Evolutionary conservation across 164 flowering plant species (phyloP).

Genomic region (Malania oleifera): DNA sequence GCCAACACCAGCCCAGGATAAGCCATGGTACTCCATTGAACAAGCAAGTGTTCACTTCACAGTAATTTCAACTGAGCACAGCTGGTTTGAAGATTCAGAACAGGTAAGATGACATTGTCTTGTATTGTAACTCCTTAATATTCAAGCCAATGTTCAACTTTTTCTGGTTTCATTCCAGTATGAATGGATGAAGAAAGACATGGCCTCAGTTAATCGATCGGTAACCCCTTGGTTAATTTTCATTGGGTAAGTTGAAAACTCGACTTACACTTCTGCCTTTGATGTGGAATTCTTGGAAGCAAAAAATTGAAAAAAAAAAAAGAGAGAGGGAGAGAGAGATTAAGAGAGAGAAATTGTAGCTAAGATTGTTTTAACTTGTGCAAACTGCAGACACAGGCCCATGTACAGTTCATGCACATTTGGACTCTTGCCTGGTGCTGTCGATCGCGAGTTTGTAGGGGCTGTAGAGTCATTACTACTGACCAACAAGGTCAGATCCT

Average conservation of each 20-base stretch:
- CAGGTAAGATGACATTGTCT: conserved; percentile 73
- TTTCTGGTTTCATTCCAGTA: conserved; percentile 32
- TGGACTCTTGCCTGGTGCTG: conserved; percentile 18
- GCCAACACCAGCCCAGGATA: conserved; percentile 76
- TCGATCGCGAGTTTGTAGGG: conserved; percentile 35
- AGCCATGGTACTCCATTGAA: conserved; percentile 95
- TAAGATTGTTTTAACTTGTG: too few relatives aligned
- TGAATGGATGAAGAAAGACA: conserved; percentile 69
- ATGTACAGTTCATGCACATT: conserved; percentile 55
- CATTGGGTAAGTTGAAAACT: conserved; percentile 74
- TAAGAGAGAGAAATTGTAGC: too few relatives aligned
- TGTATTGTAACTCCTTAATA: too few relatives aligned
- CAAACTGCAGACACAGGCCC: conserved; percentile 78
- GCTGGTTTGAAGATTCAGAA: conserved; percentile 54
- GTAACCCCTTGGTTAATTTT: conserved; percentile 86
- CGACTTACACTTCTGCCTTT: too few relatives aligned
- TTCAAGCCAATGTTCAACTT: too few relatives aligned
- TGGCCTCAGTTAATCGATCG: conserved; percentile 65
- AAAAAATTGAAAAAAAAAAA: too few relatives aligned
- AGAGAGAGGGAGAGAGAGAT: too few relatives aligned
- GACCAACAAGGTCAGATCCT: conserved; percentile 46
- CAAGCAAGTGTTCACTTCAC: conserved; percentile 81
- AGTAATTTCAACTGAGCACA: conserved; percentile 80
- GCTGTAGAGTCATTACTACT: conserved; percentile 64
- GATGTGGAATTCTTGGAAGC: too few relatives aligned